phyloP scores from a whole-genome alignment of 1,284 basidiomycete genomes.

The Ganoderma resinaceum region DNA sequence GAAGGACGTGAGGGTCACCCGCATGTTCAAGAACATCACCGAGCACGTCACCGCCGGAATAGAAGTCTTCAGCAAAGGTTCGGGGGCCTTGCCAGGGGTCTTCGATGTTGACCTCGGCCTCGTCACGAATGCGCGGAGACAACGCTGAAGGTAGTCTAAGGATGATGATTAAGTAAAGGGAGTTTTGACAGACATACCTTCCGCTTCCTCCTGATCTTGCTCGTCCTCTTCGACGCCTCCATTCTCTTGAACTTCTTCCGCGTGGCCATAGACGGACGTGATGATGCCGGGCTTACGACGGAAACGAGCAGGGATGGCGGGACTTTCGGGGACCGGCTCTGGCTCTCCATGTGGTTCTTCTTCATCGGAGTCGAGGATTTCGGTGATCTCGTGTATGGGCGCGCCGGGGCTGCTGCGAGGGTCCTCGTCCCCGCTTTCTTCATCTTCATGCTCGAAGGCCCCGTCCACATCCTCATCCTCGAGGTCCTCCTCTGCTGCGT shows the following conservation, averaged over 20 bases:
- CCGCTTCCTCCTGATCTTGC: constrained; percentile 36
- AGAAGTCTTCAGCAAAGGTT: constrained; percentile 57
- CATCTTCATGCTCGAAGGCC: constrained; percentile 12
- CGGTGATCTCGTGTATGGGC: constrained; percentile 18
- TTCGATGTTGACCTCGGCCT: constrained; percentile 35
- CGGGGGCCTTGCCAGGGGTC: constrained; percentile 57
- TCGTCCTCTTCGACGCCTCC: constrained; percentile 14
- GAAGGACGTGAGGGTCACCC: constrained; percentile 18
- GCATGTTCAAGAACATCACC: constrained; percentile 7
- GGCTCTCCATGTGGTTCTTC: constrained; percentile 23
- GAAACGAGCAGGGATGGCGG: constrained; percentile 23
- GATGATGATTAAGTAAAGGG: not conserved
- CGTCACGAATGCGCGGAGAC: constrained; percentile 21
- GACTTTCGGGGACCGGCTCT: constrained; percentile 9
- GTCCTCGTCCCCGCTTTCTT: constrained; percentile 25
- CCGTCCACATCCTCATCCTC: constrained; percentile 24
- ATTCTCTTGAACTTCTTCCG: constrained; percentile 9
- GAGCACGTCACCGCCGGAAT: constrained; percentile 40
- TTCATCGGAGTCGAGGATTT: constrained; percentile 31
- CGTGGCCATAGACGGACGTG: not conserved
- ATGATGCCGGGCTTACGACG: constrained; percentile 19
- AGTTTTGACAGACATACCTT: constrained; percentile 9
- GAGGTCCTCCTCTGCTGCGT: constrained; percentile 8
- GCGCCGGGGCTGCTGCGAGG: constrained; percentile 15
- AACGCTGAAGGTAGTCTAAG: constrained; percentile 9